Conservation (phyloP, 441 rosid genomes). For the Heliophila coronopifolia region DNA sequence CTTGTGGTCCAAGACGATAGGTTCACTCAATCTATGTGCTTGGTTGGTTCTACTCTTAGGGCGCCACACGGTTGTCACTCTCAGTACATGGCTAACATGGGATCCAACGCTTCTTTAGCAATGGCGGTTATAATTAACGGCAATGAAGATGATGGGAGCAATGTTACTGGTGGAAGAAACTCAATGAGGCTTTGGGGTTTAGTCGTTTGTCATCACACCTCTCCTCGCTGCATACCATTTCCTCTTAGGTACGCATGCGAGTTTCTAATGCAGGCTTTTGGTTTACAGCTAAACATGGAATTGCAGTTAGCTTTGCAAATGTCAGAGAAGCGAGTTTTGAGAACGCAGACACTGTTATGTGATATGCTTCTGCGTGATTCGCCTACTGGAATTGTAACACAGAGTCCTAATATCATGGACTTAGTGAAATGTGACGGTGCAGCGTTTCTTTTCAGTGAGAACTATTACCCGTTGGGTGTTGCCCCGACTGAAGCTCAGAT, state of each 20-base stretch:
- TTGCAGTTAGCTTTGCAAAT: constrained; percentile 79
- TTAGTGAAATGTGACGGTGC: constrained; percentile 91
- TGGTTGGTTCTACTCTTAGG: constrained; percentile 92
- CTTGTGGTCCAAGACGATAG: constrained; percentile 63
- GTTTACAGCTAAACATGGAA: constrained; percentile 93
- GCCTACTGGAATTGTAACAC: constrained; percentile 79
- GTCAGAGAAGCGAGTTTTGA: constrained; percentile 75
- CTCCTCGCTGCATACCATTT: constrained; percentile 76
- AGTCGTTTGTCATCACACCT: constrained; percentile 95
- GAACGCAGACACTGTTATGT: constrained; percentile 83
- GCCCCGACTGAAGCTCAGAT: constrained; percentile 79
- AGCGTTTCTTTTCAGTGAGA: constrained; percentile 73
- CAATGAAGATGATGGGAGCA: constrained; percentile 55
- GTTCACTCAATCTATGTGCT: constrained; percentile 77
- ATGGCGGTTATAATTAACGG: constrained; percentile 88
- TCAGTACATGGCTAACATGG: constrained; percentile 97
- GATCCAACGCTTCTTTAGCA: constrained; percentile 75
- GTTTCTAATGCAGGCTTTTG: constrained; percentile 96
- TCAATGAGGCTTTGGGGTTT: constrained; percentile 88
- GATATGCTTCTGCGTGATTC: constrained; percentile 98
- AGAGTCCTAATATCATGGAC: constrained; percentile 90
- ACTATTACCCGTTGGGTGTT: constrained; percentile 63
- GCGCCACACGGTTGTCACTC: constrained; percentile 95
- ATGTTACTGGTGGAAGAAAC: constrained; percentile 45
- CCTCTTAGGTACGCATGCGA: constrained; percentile 93